Evolutionary conservation across 2,329 filamentous ascomycete species (phyloP).

Genomic region (Pseudogymnoascus pannorum): DNA sequence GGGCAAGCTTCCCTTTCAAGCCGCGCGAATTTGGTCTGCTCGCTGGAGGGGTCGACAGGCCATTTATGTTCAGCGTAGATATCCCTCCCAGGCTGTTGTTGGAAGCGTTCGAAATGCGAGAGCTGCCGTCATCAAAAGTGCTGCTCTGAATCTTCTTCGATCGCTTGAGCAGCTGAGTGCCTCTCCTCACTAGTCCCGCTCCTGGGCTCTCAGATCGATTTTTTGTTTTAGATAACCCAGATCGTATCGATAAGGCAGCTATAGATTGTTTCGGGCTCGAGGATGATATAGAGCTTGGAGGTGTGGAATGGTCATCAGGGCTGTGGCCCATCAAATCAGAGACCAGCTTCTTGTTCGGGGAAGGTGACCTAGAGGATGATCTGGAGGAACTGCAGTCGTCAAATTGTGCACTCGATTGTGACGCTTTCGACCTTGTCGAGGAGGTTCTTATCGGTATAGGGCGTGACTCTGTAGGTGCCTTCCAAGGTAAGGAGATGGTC

Average conservation of each 20-base stretch:
- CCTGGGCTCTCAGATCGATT: conserved; percentile 19
- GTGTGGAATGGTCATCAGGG: conserved; percentile 16
- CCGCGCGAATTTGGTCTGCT: conserved; percentile 28
- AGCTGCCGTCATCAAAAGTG: conserved; percentile 24
- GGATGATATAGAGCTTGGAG: conserved; percentile 15
- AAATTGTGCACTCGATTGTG: background rate
- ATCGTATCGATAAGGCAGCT: conserved; percentile 16
- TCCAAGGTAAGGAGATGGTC: conserved; percentile 26
- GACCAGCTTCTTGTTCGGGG: conserved; percentile 30
- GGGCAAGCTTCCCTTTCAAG: conserved; percentile 39
- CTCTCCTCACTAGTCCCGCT: conserved; percentile 14
- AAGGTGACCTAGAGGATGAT: conserved; percentile 38
- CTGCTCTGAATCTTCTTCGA: conserved; percentile 24
- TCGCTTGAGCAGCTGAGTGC: conserved; percentile 21
- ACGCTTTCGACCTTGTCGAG: background rate
- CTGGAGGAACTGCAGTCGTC: conserved; percentile 3
- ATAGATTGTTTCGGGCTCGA: conserved; percentile 16
- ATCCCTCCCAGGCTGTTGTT: conserved; percentile 31
- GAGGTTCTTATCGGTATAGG: background rate
- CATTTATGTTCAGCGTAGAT: conserved; percentile 40
- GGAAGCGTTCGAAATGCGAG: conserved; percentile 28
- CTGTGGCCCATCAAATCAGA: conserved; percentile 12
- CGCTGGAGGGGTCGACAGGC: conserved; percentile 22
- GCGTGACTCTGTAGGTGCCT: conserved; percentile 13
- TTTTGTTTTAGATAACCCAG: conserved; percentile 1